phyloP scores from a whole-genome alignment of 2,329 filamentous ascomycete species.

The Scortechinia acanthostroma region DNA sequence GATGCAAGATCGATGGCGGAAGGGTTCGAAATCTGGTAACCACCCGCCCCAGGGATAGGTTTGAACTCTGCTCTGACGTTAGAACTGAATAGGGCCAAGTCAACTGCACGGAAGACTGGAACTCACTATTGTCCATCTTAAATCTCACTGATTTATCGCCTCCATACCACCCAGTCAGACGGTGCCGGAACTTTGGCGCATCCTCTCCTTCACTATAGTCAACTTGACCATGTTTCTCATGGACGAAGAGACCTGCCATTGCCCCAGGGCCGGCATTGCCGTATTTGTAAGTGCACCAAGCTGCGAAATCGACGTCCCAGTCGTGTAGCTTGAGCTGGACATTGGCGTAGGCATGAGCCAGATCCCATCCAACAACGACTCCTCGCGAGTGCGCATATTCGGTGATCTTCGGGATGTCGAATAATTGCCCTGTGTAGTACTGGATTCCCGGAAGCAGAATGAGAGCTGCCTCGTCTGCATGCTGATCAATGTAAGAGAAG shows the following conservation, averaged over 20 bases:
- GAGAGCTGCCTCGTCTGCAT: conserved; percentile 67
- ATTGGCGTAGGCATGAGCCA: conserved; percentile 81
- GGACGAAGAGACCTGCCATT: conserved; percentile 76
- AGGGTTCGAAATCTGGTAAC: conserved; percentile 81
- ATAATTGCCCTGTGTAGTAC: conserved; percentile 84
- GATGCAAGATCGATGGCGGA: conserved; percentile 71
- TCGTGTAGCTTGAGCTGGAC: conserved; percentile 74
- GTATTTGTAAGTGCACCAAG: conserved; percentile 94
- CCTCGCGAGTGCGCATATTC: conserved; percentile 65
- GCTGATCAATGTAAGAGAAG: conserved; percentile 64
- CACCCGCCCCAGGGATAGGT: conserved; percentile 70
- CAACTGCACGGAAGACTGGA: no score
- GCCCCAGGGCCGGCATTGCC: conserved; percentile 78
- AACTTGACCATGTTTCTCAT: conserved; percentile 64
- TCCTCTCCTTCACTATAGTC: conserved; percentile 25
- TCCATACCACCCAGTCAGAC: conserved; percentile 82
- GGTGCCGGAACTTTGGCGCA: conserved; percentile 46
- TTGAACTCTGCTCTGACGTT: conserved; percentile 42
- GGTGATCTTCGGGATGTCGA: conserved; percentile 78
- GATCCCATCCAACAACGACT: conserved; percentile 77
- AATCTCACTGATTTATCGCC: conserved; percentile 72
- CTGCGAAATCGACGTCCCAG: conserved; percentile 86
- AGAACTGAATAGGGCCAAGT: conserved; percentile 4
- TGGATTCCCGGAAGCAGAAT: conserved; percentile 81
- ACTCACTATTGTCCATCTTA: conserved; percentile 67